phyloP scores from a whole-genome alignment of 768 basidiomycete species.

The Arthromyces matolae region DNA sequence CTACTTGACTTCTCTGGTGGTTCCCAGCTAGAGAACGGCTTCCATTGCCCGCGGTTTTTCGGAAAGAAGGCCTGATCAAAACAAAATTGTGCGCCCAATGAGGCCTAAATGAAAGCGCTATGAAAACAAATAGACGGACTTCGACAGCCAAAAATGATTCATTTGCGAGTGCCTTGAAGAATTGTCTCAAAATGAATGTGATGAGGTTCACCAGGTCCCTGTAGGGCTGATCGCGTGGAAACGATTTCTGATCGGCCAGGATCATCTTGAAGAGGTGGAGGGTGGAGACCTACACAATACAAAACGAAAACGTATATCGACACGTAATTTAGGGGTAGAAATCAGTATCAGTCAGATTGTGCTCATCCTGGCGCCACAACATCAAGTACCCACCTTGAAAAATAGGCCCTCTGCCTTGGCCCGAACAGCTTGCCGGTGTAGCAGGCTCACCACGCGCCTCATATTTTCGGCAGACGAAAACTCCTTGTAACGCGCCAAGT shows the following conservation, averaged over 20 bases:
- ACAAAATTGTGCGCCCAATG: background rate
- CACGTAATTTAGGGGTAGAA: slow-evolving; percentile 15
- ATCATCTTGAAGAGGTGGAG: slow-evolving; percentile 86
- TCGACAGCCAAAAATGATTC: slow-evolving; percentile 88
- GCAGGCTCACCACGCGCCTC: slow-evolving; percentile 83
- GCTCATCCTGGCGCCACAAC: slow-evolving; percentile 19
- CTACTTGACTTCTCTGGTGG: slow-evolving; percentile 45
- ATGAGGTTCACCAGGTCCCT: slow-evolving; percentile 84
- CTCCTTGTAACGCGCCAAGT: slow-evolving; percentile 81
- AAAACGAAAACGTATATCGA: too few relatives aligned
- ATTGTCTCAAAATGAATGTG: slow-evolving; percentile 83
- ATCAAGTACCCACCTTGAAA: slow-evolving; percentile 69
- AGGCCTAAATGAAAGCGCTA: background rate
- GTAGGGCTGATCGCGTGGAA: slow-evolving; percentile 74
- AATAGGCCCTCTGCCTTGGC: slow-evolving; percentile 93
- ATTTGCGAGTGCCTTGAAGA: slow-evolving; percentile 88
- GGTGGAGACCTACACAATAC: slow-evolving; percentile 78
- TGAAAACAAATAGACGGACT: slow-evolving; percentile 40
- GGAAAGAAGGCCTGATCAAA: slow-evolving; percentile 76
- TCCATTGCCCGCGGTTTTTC: slow-evolving; percentile 85
- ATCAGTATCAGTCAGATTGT: slow-evolving; percentile 16
- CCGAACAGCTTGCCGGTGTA: slow-evolving; percentile 88
- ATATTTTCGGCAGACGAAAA: slow-evolving; percentile 78
- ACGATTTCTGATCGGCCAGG: slow-evolving; percentile 71
- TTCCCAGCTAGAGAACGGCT: slow-evolving; percentile 77